Evolutionary conservation across 2,329 filamentous ascomycete species (phyloP).

Genomic region (Pestalotiopsis sp.): DNA sequence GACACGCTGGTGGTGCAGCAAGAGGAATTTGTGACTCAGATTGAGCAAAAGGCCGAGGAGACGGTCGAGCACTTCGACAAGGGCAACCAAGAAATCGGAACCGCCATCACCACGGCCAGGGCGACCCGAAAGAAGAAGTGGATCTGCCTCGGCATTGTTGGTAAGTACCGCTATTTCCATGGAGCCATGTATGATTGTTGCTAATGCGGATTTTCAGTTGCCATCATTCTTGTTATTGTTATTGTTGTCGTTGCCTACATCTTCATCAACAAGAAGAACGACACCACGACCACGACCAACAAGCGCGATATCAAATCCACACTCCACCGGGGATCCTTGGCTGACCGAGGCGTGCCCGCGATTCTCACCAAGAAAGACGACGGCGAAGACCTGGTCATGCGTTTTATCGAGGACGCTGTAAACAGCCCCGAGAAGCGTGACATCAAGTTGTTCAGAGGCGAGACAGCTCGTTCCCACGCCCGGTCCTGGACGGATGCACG

Average conservation of each 20-base stretch:
- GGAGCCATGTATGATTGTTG: not conserved
- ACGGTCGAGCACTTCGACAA: conserved; percentile 82
- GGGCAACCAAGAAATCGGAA: conserved; percentile 80
- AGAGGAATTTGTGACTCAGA: conserved; percentile 76
- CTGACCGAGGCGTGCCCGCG: not conserved
- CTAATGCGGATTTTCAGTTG: conserved; percentile 43
- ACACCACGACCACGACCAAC: not conserved
- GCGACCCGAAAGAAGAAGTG: conserved; percentile 92
- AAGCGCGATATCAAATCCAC: conserved; percentile 9
- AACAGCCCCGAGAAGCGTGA: conserved; percentile 10
- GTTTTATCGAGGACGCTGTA: not conserved
- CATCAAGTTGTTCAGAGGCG: conserved; percentile 14
- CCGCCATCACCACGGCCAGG: conserved; percentile 81
- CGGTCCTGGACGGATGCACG: conserved; percentile 7
- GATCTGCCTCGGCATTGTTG: conserved; percentile 81
- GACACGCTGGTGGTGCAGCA: conserved; percentile 85
- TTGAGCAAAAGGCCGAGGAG: conserved; percentile 86
- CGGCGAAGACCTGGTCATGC: not conserved
- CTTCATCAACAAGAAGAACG: conserved; percentile 13
- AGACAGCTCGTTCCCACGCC: conserved; percentile 10
- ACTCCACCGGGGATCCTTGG: conserved; percentile 1
- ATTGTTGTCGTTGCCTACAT: conserved; percentile 45
- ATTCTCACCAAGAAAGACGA: not conserved
- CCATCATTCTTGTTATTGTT: conserved; percentile 55
- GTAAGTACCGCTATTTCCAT: conserved; percentile 40